Percentiles rank a stretch among this genome's conserved stretches.
These are phyloP conservation scores for Alternaria consortialis DNA, from an alignment of 2,329 filamentous ascomycete species.

Conservation along the genomic window DNA sequence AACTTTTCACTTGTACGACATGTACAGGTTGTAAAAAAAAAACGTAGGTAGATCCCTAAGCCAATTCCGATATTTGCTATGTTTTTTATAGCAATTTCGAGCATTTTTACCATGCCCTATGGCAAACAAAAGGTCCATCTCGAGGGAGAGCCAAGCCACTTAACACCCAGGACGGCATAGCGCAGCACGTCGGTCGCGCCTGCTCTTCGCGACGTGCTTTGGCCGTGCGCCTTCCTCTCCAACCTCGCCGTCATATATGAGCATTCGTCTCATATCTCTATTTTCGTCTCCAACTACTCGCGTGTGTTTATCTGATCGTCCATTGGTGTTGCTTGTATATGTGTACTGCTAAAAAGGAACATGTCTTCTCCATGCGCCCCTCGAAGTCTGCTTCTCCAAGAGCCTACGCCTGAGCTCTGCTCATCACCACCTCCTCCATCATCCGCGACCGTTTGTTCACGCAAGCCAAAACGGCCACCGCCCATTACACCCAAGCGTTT, in stretches of 20 bases:
- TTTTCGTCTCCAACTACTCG: conserved; percentile 7
- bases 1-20: not conserved
- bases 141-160: conserved; percentile 5
- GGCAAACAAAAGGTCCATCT: not conserved
- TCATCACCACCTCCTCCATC: conserved; percentile 51
- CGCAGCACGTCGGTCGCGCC: conserved; percentile 22
- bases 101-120: not conserved
- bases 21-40: not conserved
- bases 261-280: conserved; percentile 15
- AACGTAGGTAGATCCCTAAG: too few species aligned
- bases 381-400: conserved; percentile 33
- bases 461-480: conserved; percentile 57
- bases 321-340: conserved; percentile 14
- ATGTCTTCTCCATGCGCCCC: conserved; percentile 42
- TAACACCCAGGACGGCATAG: conserved; percentile 12
- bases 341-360: conserved; percentile 15
- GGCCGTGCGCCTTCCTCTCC: conserved; percentile 18
- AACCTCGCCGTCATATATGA: conserved; percentile 18
- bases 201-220: conserved; percentile 20
- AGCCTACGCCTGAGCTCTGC: conserved; percentile 49
- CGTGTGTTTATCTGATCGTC: conserved; percentile 9
- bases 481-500: conserved; percentile 63
- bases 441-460: conserved; percentile 34
- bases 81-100: not conserved
- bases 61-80: rapidly evolving